A percentile compares a stretch with the other conserved stretches of the same genome.
phyloP scores from a whole-genome alignment of 345 rosid species.

The Salix purpurea region DNA sequence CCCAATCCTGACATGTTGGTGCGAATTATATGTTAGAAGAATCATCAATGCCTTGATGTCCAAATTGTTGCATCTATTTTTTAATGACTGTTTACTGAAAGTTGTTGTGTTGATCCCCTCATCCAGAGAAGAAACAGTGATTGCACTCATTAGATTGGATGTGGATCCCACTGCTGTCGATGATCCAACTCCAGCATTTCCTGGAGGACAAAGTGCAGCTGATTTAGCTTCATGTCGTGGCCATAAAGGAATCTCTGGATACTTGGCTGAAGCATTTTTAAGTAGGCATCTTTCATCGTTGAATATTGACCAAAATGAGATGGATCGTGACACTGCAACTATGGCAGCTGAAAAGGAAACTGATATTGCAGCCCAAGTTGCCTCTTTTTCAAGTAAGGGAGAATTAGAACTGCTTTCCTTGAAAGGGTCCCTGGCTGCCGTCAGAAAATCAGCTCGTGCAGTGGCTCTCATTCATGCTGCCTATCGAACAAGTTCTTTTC shows the following conservation, averaged over 20 bases:
- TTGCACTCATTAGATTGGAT: conserved; percentile 46
- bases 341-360: conserved; percentile 23
- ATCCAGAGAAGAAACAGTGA: conserved; percentile 57
- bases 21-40: not conserved
- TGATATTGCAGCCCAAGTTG: conserved; percentile 21
- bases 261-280: conserved; percentile 52
- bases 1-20: not conserved
- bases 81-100: not conserved
- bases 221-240: conserved; percentile 60
- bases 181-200: conserved; percentile 54
- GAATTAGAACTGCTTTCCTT: conserved; percentile 37
- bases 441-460: conserved; percentile 55
- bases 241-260: conserved; percentile 67
- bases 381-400: conserved; percentile 9
- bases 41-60: not conserved
- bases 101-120: not conserved
- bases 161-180: conserved; percentile 55
- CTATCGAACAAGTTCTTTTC: conserved; percentile 43
- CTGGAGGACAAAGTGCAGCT: conserved; percentile 58
- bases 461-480: conserved; percentile 57
- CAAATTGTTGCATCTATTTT: not conserved
- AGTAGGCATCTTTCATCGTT: conserved; percentile 39
- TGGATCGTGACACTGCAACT: conserved; percentile 17
- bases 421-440: conserved; percentile 60
- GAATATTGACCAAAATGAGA: conserved; percentile 21